These are phyloP conservation scores for Naganishia albida DNA, from an alignment of 1,284 basidiomycete species.

Conservation along the genomic window DNA sequence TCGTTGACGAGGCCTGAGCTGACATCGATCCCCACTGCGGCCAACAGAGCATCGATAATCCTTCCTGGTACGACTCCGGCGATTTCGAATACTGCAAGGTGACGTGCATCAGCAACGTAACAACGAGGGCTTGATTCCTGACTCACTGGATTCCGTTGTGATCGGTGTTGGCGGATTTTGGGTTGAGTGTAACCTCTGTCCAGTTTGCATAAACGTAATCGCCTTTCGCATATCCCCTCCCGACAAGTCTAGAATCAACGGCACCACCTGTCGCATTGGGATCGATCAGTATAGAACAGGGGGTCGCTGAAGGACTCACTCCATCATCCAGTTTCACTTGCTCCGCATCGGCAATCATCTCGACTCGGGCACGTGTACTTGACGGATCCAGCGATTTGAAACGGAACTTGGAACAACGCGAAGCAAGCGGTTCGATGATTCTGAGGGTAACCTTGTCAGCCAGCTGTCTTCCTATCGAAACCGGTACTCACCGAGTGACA, in stretches of 20 bases:
- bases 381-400: slow-evolving; percentile 86
- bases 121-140: background rate
- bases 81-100: slow-evolving; percentile 80
- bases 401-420: slow-evolving; percentile 98
- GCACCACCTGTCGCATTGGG: slow-evolving; percentile 42
- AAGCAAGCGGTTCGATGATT: slow-evolving; percentile 97
- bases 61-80: slow-evolving; percentile 86
- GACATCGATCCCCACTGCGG: slow-evolving; percentile 72
- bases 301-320: slow-evolving; percentile 40
- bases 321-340: slow-evolving; percentile 57
- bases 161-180: slow-evolving; percentile 71
- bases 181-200: slow-evolving; percentile 76
- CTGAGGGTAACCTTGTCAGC: slow-evolving; percentile 56
- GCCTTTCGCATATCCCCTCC: slow-evolving; percentile 93
- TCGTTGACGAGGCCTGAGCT: slow-evolving; percentile 57
- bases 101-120: background rate
- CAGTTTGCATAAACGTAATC: slow-evolving; percentile 98
- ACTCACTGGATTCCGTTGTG: slow-evolving; percentile 58
- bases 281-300: background rate
- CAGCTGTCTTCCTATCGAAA: background rate
- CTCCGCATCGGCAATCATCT: slow-evolving; percentile 71
- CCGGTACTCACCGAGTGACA: slow-evolving; percentile 77
- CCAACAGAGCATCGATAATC: slow-evolving; percentile 70
- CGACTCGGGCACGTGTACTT: slow-evolving; percentile 74
- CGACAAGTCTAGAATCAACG: slow-evolving; percentile 59